These are phyloP conservation scores for Mycena galericulata DNA, from an alignment of 768 basidiomycete species.

Conservation along the genomic window DNA sequence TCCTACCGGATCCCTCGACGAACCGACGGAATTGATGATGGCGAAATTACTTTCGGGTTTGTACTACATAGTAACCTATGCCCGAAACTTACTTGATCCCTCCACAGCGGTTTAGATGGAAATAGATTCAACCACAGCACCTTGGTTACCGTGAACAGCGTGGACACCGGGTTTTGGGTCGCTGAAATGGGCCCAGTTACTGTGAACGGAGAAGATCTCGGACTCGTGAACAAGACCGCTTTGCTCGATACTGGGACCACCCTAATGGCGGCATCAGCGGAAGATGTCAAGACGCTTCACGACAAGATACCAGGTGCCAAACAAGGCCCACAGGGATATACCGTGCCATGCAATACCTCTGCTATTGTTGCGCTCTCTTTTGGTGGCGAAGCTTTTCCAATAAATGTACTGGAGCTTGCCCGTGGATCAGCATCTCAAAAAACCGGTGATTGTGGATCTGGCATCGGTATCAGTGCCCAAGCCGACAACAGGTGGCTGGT, in stretches of 20 bases:
- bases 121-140: constrained; percentile 73
- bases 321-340: not conserved
- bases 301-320: constrained; percentile 1
- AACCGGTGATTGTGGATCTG: constrained; percentile 17
- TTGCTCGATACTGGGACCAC: not conserved
- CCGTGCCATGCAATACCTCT: constrained; percentile 18
- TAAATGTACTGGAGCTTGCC: constrained; percentile 12
- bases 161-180: constrained; percentile 76
- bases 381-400: constrained; percentile 14
- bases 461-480: not conserved
- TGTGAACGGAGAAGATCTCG: not conserved
- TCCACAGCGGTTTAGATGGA: constrained; percentile 65
- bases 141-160: constrained; percentile 75
- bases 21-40: constrained; percentile 63
- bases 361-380: constrained; percentile 6
- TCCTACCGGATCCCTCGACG: constrained; percentile 77
- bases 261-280: not conserved
- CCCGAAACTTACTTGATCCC: not conserved
- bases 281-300: constrained; percentile 1
- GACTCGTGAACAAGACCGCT: not conserved
- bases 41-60: constrained; percentile 80
- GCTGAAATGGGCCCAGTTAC: not conserved
- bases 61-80: constrained; percentile 9
- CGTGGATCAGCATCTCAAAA: not conserved
- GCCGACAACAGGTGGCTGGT: constrained; percentile 6